Evolutionary conservation across 805 yeast genomes (phyloP).

Genomic region (Tetrapisispora arboricola): DNA sequence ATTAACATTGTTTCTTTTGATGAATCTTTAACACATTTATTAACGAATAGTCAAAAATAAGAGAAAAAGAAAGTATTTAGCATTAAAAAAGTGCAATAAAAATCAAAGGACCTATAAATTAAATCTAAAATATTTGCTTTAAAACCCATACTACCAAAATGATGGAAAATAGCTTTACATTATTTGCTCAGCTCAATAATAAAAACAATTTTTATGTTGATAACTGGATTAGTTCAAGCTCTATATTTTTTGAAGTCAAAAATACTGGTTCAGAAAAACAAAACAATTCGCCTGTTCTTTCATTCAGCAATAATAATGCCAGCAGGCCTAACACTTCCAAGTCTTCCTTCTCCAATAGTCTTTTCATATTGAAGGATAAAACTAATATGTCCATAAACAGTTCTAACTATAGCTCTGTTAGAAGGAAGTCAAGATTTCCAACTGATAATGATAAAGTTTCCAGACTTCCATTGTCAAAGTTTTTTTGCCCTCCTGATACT

Average conservation of each 20-base stretch:
- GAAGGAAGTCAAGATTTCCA: constrained; percentile 1
- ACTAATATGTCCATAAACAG: constrained; percentile 1
- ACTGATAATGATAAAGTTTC: neutral
- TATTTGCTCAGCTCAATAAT: constrained; percentile 2
- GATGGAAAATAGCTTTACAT: constrained; percentile 2
- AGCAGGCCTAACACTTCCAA: constrained; percentile 3
- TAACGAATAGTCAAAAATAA: too few relatives aligned
- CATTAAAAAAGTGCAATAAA: too few relatives aligned
- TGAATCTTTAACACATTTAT: too few relatives aligned
- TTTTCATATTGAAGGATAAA: constrained; percentile 1
- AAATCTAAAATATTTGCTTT: too few relatives aligned
- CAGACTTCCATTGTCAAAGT: neutral
- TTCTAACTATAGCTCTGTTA: constrained; percentile 1
- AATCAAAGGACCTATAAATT: too few relatives aligned
- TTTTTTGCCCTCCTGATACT: neutral
- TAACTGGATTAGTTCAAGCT: constrained; percentile 1
- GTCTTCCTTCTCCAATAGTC: neutral
- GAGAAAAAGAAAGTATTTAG: too few relatives aligned
- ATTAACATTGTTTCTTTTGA: too few relatives aligned
- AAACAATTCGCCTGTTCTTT: neutral
- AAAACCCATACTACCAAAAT: neutral
- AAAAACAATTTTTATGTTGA: constrained; percentile 1
- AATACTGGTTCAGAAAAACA: neutral
- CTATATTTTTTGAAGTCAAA: neutral
- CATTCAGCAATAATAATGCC: neutral